A percentile compares a stretch with the other conserved stretches of the same genome.
Conservation (phyloP, 176 grass and related monocot species). For the Themeda triandra region DNA sequence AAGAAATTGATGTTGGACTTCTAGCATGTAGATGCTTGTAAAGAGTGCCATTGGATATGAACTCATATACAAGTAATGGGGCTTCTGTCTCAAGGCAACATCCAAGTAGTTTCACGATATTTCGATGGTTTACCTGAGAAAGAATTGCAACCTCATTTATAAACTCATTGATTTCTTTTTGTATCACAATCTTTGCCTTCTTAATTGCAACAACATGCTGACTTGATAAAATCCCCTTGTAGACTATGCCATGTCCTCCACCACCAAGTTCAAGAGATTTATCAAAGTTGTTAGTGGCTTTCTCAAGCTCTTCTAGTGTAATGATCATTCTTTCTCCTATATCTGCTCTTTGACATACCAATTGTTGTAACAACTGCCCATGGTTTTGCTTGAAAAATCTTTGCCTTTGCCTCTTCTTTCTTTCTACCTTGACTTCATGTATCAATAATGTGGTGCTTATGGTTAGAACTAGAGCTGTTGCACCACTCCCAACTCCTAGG, state of each 20-base stretch:
- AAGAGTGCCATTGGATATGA: too few relatives aligned
- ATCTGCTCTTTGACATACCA: too few relatives aligned
- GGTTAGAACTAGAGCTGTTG: conserved; percentile 4
- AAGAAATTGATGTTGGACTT: too few relatives aligned
- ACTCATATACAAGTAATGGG: too few relatives aligned
- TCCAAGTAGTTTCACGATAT: neutral
- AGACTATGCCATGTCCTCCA: neutral
- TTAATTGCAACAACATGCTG: neutral
- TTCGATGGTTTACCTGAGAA: conserved; percentile 25
- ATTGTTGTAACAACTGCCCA: too few relatives aligned
- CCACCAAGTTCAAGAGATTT: too few relatives aligned
- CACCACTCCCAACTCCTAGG: conserved; percentile 21
- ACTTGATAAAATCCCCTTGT: neutral
- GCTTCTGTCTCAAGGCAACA: too few relatives aligned
- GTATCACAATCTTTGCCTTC: neutral
- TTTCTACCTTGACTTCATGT: neutral
- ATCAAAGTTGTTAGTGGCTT: too few relatives aligned
- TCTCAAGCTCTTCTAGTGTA: too few relatives aligned
- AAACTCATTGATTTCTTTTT: neutral
- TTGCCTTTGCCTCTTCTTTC: conserved; percentile 18
- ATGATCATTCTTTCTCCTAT: too few relatives aligned
- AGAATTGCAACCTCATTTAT: neutral
- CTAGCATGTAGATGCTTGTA: too few relatives aligned
- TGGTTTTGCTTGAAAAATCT: too few relatives aligned
- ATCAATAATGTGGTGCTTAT: conserved; percentile 3